Conservation (phyloP, 1,284 basidiomycete genomes). For the Apiotrichum veenhuisii region DNA sequence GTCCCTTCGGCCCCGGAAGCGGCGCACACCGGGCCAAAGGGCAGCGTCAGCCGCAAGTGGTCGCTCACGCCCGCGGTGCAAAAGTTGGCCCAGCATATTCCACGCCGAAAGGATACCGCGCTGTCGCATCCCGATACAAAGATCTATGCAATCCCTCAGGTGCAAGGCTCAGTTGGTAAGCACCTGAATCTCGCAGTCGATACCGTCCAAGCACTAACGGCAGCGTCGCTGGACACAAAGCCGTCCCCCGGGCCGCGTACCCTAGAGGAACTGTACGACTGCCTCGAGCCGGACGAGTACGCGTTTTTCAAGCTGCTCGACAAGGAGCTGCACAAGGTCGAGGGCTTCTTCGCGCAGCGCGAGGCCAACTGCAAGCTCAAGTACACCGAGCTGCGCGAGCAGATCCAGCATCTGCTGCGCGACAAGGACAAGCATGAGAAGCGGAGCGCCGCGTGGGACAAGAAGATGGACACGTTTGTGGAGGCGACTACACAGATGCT, state of each 20-base stretch:
- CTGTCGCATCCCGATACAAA: too few relatives aligned
- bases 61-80: too few relatives aligned
- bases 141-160: too few relatives aligned
- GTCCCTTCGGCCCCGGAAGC: background rate
- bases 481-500: background rate
- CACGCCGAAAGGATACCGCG: too few relatives aligned
- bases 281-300: conserved; percentile 55
- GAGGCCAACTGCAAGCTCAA: background rate
- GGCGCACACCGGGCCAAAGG: background rate
- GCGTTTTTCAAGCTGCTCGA: conserved; percentile 74
- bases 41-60: background rate
- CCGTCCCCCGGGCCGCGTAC: background rate
- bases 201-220: background rate
- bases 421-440: background rate
- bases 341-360: conserved; percentile 67
- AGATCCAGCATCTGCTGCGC: background rate
- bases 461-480: conserved; percentile 1
- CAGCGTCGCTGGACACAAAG: background rate
- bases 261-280: conserved; percentile 42
- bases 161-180: too few relatives aligned
- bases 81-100: too few relatives aligned
- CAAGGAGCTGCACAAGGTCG: conserved; percentile 71
- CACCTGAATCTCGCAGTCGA: too few relatives aligned
- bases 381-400: background rate
- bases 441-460: background rate